Percentiles rank a stretch among this genome's conserved stretches.
These are phyloP conservation scores for Suillus subaureus DNA, from an alignment of 768 basidiomycete genomes.

Conservation along the genomic window DNA sequence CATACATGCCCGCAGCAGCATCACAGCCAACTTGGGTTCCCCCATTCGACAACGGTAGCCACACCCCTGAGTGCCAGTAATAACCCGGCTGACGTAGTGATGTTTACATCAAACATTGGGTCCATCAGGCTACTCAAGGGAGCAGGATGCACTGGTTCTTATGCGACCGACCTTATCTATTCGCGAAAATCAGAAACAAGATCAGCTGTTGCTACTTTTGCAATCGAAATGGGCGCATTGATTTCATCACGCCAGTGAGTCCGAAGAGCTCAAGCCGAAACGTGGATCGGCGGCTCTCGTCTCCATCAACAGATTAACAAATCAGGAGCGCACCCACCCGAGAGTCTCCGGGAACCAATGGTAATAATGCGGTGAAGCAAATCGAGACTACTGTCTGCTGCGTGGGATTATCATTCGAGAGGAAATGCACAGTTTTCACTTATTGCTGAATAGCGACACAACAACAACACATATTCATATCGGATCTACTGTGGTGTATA, in stretches of 20 bases:
- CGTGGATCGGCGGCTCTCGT: conserved; percentile 34
- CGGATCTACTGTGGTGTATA: too few species aligned
- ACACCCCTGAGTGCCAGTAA: conserved; percentile 12
- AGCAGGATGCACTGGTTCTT: conserved; percentile 37
- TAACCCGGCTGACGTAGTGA: conserved; percentile 9
- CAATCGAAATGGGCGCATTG: conserved; percentile 60
- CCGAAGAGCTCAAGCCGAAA: conserved; percentile 37
- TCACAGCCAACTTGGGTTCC: neutral
- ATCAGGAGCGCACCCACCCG: conserved; percentile 8
- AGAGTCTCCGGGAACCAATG: neutral
- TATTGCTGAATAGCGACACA: too few species aligned
- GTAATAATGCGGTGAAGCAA: conserved; percentile 31
- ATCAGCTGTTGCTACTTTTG: conserved; percentile 49
- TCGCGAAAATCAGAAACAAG: conserved; percentile 47
- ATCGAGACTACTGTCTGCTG: too few species aligned
- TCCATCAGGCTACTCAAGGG: conserved; percentile 13
- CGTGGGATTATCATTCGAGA: too few species aligned
- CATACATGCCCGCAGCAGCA: neutral
- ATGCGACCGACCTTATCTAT: conserved; percentile 50
- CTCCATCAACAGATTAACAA: conserved; percentile 25
- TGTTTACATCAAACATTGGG: conserved; percentile 45
- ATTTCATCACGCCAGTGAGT: conserved; percentile 56
- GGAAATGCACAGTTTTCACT: too few species aligned
- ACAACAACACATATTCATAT: too few species aligned
- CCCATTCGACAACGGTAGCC: conserved; percentile 7